These are phyloP conservation scores for Prunus salicina DNA, from an alignment of 306 rosid species.

Conservation along the genomic window DNA sequence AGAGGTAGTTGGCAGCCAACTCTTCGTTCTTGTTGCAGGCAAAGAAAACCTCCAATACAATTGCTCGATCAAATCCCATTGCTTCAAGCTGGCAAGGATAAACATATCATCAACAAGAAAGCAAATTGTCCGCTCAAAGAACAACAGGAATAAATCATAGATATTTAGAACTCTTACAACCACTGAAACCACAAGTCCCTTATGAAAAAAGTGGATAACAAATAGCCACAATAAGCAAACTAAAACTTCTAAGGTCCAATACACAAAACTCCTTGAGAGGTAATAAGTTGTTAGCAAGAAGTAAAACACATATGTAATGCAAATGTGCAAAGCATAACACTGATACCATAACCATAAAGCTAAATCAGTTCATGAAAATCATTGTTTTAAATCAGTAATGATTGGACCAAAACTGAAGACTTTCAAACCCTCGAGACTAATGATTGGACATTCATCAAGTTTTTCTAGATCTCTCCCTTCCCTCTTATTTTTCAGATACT, in stretches of 20 bases:
- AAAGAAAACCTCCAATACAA: constrained; percentile 80
- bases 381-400: neutral
- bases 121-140: neutral
- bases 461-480: neutral
- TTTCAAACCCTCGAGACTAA: neutral
- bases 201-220: neutral
- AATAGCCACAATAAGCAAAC: neutral
- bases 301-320: too few species aligned
- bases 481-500: neutral
- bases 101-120: neutral
- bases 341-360: neutral
- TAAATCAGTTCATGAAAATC: neutral
- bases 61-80: constrained; percentile 81
- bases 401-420: neutral
- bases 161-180: neutral
- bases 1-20: constrained; percentile 88
- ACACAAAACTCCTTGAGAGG: neutral
- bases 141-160: neutral
- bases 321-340: neutral
- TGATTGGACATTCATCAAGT: neutral
- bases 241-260: neutral
- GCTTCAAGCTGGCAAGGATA: constrained; percentile 70
- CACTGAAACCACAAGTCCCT: neutral
- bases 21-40: constrained; percentile 95
- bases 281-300: neutral